Evolutionary conservation across 2,329 filamentous ascomycete species (phyloP), one percentile per base, ranked within the genome.

Genomic region (Beauveria australis): DNA sequence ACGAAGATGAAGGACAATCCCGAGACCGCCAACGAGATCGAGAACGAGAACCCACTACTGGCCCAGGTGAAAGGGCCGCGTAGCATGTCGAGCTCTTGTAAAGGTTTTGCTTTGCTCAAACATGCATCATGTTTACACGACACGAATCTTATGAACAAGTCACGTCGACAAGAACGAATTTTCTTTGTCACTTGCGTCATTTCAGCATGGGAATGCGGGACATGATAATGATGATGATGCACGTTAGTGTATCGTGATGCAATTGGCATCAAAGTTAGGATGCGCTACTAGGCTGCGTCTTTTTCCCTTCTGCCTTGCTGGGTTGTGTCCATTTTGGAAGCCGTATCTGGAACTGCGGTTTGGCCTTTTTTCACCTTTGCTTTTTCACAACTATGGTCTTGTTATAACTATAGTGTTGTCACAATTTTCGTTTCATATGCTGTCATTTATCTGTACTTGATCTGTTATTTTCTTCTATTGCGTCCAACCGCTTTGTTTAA

Each of bases 121-220:
- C 41, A 30, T 30, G 37, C 43, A 24, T 43, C 43, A 26, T 14
- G 26, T 41, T 52, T 57, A 49, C 9, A 59, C 47, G 58, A 44
- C 49, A 60, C 58, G 51, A 54, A 60, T 54, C 33, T 60, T 60
- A 60, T 52, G 58, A 60, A 60, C 49, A 54, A 48, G 49, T 55
- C 51, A 60, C 51, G 51, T 60, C 58, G 43, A 54, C 51, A 55
- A 54, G 49, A 60, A 48, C 49, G 51, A 53, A 47, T 60, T 60
- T 43, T 53, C 30, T 60, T 54, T 60, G 58, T 54, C 58, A 48
- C 37, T 41, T 48, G 54, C 44, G 58, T 54, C 58, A 60, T 49
- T 53, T 49, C 41, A 60, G 51, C 58, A 59, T 59, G 47, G 56
- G 37, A 49, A 51, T 43, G 56, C 56, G 56, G 56, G 56, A 52